Percentiles rank a stretch among this genome's conserved stretches.
Evolutionary conservation across 202 grass and related monocot genomes (phyloP).

Genomic region (Sporobolus alterniflorus): DNA sequence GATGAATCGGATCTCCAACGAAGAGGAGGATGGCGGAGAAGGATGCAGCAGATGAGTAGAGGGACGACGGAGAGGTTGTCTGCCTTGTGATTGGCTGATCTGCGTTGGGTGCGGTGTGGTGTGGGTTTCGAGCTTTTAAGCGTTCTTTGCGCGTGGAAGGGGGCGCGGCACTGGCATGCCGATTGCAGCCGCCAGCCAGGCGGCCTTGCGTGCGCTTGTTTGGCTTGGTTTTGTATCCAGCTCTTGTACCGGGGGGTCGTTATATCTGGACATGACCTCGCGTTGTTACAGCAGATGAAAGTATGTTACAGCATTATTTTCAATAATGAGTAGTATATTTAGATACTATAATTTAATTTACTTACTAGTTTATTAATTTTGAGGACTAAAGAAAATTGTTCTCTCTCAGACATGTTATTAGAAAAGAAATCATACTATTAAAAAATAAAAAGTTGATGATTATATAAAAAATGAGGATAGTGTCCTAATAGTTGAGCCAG

Average conservation of each 20-base stretch:
- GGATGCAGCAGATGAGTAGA: not conserved
- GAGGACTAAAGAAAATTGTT: no score
- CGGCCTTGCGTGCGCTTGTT: not conserved
- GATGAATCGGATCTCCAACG: not conserved
- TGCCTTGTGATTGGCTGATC: not conserved
- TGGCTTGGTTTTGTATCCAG: not conserved
- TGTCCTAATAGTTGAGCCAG: no score
- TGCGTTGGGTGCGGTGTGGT: not conserved
- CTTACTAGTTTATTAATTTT: no score
- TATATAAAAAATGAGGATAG: no score
- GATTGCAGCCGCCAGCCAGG: not conserved
- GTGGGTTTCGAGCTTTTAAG: not conserved
- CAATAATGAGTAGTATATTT: no score
- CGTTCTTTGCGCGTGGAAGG: not conserved
- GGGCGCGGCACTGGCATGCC: not conserved
- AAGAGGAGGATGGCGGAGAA: not conserved
- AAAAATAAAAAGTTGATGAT: no score
- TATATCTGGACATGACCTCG: not conserved
- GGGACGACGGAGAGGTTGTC: not conserved
- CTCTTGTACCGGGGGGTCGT: not conserved
- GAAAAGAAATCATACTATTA: no score
- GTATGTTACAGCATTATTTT: no score
- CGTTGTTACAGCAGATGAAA: not conserved
- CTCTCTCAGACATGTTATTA: no score
- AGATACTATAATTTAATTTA: no score